Evolutionary conservation across 1,139 yeast species (phyloP).

Genomic region (Pichia sp.): DNA sequence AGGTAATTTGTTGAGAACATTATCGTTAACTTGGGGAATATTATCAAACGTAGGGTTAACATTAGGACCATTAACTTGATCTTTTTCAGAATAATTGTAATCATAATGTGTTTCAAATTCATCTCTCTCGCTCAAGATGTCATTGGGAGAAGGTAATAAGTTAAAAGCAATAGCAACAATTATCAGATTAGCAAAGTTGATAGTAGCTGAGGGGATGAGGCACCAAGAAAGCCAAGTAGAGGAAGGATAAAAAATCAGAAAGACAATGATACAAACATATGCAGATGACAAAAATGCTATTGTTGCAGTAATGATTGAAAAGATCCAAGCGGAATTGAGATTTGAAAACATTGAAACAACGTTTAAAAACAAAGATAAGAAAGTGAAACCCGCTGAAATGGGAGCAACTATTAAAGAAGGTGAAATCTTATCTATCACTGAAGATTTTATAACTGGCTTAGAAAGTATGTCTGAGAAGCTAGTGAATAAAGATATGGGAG

Average conservation of each 20-base stretch:
- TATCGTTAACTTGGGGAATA: not conserved
- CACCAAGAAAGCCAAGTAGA: slow-evolving; percentile 67
- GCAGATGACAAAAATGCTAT: slow-evolving; percentile 48
- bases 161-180: slow-evolving; percentile 18
- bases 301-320: slow-evolving; percentile 32
- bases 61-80: not conserved
- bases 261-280: slow-evolving; percentile 45
- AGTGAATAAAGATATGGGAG: slow-evolving; percentile 4
- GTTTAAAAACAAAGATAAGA: slow-evolving; percentile 24
- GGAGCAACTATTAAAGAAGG: slow-evolving; percentile 26
- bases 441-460: not conserved
- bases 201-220: slow-evolving; percentile 56
- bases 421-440: slow-evolving; percentile 21
- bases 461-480: slow-evolving; percentile 17
- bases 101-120: not conserved
- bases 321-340: slow-evolving; percentile 28
- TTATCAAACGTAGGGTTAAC: not conserved
- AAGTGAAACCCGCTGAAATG: slow-evolving; percentile 26
- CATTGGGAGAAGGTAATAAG: slow-evolving; percentile 12
- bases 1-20: not conserved
- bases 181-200: slow-evolving; percentile 34
- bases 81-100: not conserved
- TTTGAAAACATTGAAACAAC: slow-evolving; percentile 18
- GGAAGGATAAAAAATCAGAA: slow-evolving; percentile 56
- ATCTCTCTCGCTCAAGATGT: slow-evolving; percentile 7